Conservation (phyloP, 768 basidiomycete genomes). For the Amyloporia xantha region DNA sequence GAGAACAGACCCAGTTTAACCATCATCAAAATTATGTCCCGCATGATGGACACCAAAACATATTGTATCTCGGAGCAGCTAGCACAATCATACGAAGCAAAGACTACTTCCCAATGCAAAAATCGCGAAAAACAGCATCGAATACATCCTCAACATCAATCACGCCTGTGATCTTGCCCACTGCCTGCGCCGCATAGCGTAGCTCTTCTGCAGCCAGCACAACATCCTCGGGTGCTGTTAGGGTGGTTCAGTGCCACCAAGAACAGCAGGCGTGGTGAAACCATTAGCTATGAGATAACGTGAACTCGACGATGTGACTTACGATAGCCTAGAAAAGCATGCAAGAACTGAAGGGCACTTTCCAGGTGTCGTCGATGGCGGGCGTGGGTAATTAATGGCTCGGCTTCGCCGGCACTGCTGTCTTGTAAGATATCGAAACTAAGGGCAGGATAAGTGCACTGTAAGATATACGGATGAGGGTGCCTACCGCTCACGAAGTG, state of each 20-base stretch:
- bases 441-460: background rate
- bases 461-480: background rate
- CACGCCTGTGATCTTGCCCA: constrained; percentile 78
- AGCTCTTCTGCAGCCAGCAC: constrained; percentile 84
- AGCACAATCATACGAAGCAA: too few relatives aligned
- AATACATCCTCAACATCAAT: constrained; percentile 82
- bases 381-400: constrained; percentile 69
- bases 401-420: constrained; percentile 13
- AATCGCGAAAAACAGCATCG: constrained; percentile 76
- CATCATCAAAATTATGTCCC: too few relatives aligned
- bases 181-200: constrained; percentile 74
- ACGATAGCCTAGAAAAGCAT: constrained; percentile 51
- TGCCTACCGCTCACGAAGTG: constrained; percentile 44
- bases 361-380: constrained; percentile 77
- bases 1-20: too few relatives aligned
- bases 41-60: too few relatives aligned
- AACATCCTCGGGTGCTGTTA: constrained; percentile 55
- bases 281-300: background rate
- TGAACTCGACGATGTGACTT: constrained; percentile 14
- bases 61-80: too few relatives aligned
- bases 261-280: background rate
- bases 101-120: constrained; percentile 78
- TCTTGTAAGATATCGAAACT: constrained; percentile 12
- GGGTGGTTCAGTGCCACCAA: background rate
- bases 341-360: constrained; percentile 51